Percentiles rank a stretch among this genome's conserved stretches.
These are phyloP conservation scores for Parathielavia appendiculata DNA, from an alignment of 495 filamentous ascomycete species.

Conservation along the genomic window DNA sequence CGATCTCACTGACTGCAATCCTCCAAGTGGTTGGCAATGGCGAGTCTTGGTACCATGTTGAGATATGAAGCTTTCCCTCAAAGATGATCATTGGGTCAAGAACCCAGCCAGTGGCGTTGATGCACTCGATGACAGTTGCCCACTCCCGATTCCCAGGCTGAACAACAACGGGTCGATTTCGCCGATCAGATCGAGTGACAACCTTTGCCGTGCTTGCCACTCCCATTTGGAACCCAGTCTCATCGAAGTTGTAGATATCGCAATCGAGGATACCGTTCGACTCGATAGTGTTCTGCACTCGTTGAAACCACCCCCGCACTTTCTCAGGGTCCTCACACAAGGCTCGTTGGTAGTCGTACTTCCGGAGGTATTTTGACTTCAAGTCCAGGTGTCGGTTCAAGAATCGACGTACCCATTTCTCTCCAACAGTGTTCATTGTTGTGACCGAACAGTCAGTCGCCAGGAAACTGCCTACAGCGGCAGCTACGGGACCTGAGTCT, in stretches of 20 bases:
- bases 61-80: background rate
- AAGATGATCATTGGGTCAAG: background rate
- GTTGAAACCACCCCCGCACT: background rate
- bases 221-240: slow-evolving; percentile 3
- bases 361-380: no score
- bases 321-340: background rate
- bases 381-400: no score
- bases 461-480: no score
- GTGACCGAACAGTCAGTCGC: no score
- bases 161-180: background rate
- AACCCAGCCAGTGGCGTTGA: background rate
- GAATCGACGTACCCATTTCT: no score
- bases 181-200: background rate
- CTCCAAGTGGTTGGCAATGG: background rate
- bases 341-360: no score
- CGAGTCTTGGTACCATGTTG: background rate
- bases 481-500: no score
- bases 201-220: background rate
- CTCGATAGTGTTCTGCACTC: background rate
- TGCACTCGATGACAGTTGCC: slow-evolving; percentile 2
- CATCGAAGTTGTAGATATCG: slow-evolving; percentile 1
- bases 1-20: background rate
- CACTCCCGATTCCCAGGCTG: background rate
- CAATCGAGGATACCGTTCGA: background rate
- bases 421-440: no score